phyloP scores from a whole-genome alignment of 202 grass and related monocot species.

The Elaeis oleifera region DNA sequence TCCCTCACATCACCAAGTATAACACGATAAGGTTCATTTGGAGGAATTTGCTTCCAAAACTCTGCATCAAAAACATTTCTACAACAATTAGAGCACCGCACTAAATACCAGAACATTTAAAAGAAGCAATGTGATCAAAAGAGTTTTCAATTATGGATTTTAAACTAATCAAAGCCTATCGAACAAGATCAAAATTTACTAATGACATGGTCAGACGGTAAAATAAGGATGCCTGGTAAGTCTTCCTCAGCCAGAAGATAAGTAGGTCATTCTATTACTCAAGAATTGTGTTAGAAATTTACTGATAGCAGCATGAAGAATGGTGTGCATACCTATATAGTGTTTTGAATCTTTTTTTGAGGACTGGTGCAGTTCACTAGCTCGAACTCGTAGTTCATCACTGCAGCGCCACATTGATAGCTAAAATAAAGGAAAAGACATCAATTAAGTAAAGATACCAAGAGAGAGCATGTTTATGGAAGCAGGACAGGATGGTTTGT shows the following conservation, averaged over 20 bases:
- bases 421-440: background rate
- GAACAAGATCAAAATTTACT: background rate
- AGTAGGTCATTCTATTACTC: no score
- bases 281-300: no score
- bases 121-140: no score
- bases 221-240: no score
- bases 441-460: background rate
- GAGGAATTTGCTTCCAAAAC: constrained; percentile 95
- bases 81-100: background rate
- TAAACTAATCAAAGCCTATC: background rate
- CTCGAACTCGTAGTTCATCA: constrained; percentile 8
- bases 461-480: no score
- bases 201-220: no score
- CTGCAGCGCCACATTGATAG: constrained; percentile 19
- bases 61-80: constrained; percentile 46
- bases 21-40: constrained; percentile 95
- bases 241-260: no score
- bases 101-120: no score
- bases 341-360: constrained; percentile 17
- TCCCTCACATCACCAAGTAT: constrained; percentile 93
- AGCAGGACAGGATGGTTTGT: background rate
- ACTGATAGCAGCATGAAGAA: no score
- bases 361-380: constrained; percentile 15
- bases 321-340: constrained; percentile 14
- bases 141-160: constrained; percentile 1